Base-by-base conservation (phyloP, 345 rosid genomes). In the Carallia brachiata region DNA sequence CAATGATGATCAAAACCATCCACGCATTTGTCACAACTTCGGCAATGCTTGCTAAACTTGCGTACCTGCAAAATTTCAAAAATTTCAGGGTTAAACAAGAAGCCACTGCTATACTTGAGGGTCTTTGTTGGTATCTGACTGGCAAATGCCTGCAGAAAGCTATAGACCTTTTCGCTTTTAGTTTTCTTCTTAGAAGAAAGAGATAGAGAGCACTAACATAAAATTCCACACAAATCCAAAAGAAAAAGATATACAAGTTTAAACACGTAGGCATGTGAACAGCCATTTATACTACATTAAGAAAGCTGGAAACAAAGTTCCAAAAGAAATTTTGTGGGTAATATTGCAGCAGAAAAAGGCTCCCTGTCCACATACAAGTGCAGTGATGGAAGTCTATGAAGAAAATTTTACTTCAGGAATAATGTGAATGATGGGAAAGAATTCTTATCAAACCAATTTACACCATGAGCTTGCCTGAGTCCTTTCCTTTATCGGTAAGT, bases 1-100 rank as follows among this genome's bases (percentile, higher is more conserved):
- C 99, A 95, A 74, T 95, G 99, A 75, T 95, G 99, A 86, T 92
- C 99, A 70, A 95, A 95, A 71, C 93, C 90, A 83, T 92, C 97
- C 27, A 95, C 99, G 69, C 98, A 93, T 81, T 93, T 93, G 79
- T 93, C 98, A 63, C 98, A 93, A 76, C 96, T 93, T 73, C 97
- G 84, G 79, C 98, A 93, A 63, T 93, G 98, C 77, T 93, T 93
- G 83, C 98, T 93, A 75, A 87, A 93, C 80, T 86, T 89, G 63
- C 96, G 97, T 32, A 93, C 98, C 98, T 93, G 89, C 76, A 81
- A 6, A 36, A 53, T 61, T 17, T 57, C 27, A 74, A 59, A 68
- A 39, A 47, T 64, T 61, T 19, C 69, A 62, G 44, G 64, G 54
- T 66, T 54, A 62, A 61, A 63, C 48, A 4, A 16, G 19, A 52